These are phyloP conservation scores for Scedosporium dehoogii DNA, from an alignment of 2,329 filamentous ascomycete genomes.

Conservation along the genomic window DNA sequence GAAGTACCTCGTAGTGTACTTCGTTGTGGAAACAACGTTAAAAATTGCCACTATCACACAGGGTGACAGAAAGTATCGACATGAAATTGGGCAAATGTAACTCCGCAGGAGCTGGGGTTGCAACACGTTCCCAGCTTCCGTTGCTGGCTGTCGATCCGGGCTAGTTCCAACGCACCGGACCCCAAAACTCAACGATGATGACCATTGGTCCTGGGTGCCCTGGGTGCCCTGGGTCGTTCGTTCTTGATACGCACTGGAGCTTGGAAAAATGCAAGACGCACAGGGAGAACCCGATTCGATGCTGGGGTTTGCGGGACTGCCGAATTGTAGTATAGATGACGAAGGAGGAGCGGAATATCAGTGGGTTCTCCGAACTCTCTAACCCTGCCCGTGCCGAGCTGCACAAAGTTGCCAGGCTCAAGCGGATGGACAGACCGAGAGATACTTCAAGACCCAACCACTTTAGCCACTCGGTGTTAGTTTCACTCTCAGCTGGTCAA, in stretches of 20 bases:
- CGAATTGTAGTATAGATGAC: not conserved
- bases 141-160: not conserved
- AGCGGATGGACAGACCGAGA: too few relatives aligned
- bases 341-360: too few relatives aligned
- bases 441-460: not conserved
- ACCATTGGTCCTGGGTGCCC: too few relatives aligned
- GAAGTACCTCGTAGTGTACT: too few relatives aligned
- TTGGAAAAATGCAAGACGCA: not conserved
- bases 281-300: not conserved
- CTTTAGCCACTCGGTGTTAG: not conserved
- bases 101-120: not conserved
- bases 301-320: not conserved
- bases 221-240: too few relatives aligned
- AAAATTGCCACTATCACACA: not conserved
- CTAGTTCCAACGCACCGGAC: not conserved
- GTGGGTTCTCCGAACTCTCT: too few relatives aligned
- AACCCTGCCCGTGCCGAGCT: too few relatives aligned
- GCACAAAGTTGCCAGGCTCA: too few relatives aligned
- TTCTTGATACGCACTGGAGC: not conserved
- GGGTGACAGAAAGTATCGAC: not conserved
- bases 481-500: constrained; percentile 3
- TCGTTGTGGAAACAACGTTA: too few relatives aligned
- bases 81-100: not conserved
- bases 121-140: not conserved
- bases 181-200: not conserved